Evolutionary conservation across 768 basidiomycete species (phyloP).

Genomic region (Amanita brunnescens): DNA sequence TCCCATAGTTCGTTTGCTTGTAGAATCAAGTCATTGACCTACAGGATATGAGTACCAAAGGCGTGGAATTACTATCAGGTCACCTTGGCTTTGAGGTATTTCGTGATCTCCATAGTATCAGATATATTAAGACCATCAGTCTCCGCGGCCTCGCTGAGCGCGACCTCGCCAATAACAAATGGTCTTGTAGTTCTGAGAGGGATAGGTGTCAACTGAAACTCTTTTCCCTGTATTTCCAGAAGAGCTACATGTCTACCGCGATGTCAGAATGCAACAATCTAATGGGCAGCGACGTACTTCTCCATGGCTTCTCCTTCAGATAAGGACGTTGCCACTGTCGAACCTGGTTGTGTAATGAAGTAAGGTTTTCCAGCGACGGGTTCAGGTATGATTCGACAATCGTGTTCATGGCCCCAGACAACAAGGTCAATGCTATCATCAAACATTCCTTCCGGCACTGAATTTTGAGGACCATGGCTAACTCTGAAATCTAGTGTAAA

Average conservation of each 20-base stretch:
- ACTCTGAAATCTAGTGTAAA: conserved; percentile 43
- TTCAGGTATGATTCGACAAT: conserved; percentile 88
- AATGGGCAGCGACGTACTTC: conserved; percentile 47
- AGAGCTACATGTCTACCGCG: conserved; percentile 78
- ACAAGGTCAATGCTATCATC: conserved; percentile 92
- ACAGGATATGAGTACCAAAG: not conserved
- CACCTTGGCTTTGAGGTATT: conserved; percentile 70
- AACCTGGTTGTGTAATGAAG: conserved; percentile 90
- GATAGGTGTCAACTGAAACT: conserved; percentile 80
- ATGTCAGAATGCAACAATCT: not conserved
- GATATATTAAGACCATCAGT: conserved; percentile 67
- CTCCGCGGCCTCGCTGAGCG: conserved; percentile 69
- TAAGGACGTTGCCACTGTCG: conserved; percentile 88
- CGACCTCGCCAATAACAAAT: conserved; percentile 81
- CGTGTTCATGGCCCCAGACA: conserved; percentile 98
- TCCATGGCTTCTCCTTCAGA: conserved; percentile 88
- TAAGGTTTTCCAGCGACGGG: conserved; percentile 88
- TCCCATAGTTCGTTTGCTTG: conserved; percentile 75
- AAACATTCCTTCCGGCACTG: conserved; percentile 94
- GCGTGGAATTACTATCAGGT: not conserved
- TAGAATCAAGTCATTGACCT: conserved; percentile 77
- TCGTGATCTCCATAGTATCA: conserved; percentile 77
- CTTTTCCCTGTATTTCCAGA: conserved; percentile 78
- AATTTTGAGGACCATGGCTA: conserved; percentile 89
- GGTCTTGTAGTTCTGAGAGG: conserved; percentile 89